phyloP scores from a whole-genome alignment of 495 filamentous ascomycete species.

The Aspergillus incahuasiensis region DNA sequence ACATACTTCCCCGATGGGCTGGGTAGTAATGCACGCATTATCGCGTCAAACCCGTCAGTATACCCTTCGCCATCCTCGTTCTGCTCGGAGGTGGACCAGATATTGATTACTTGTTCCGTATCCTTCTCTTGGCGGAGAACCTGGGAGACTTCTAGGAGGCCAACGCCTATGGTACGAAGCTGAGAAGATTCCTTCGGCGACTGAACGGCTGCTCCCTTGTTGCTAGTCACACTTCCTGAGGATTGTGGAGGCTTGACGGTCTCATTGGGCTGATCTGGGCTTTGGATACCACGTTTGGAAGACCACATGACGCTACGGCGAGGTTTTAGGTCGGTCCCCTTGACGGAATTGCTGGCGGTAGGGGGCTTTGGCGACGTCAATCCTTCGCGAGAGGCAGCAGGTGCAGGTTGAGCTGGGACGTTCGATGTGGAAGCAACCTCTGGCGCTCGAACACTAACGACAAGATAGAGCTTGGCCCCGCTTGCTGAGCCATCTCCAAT shows the following conservation, averaged over 20 bases:
- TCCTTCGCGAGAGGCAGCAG: slow-evolving; percentile 36
- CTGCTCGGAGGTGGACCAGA: slow-evolving; percentile 67
- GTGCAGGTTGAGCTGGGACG: slow-evolving; percentile 22
- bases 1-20: slow-evolving; percentile 69
- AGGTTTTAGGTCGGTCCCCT: slow-evolving; percentile 40
- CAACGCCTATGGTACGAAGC: slow-evolving; percentile 71
- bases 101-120: slow-evolving; percentile 68
- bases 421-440: slow-evolving; percentile 47
- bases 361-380: slow-evolving; percentile 27
- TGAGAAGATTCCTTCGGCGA: slow-evolving; percentile 43
- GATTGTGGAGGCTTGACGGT: slow-evolving; percentile 45
- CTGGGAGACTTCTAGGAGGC: slow-evolving; percentile 72
- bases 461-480: slow-evolving; percentile 68
- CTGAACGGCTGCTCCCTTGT: slow-evolving; percentile 39
- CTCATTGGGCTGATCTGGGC: slow-evolving; percentile 36
- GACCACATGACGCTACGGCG: slow-evolving; percentile 87
- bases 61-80: slow-evolving; percentile 48
- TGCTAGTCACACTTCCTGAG: slow-evolving; percentile 56
- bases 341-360: slow-evolving; percentile 27
- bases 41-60: slow-evolving; percentile 65
- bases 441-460: slow-evolving; percentile 72
- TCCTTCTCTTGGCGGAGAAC: slow-evolving; percentile 73
- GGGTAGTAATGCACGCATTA: slow-evolving; percentile 69
- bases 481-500: slow-evolving; percentile 69
- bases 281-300: slow-evolving; percentile 30